Evolutionary conservation across 2,329 filamentous ascomycete species (phyloP).

Genomic region (Aspergillus ibericus): DNA sequence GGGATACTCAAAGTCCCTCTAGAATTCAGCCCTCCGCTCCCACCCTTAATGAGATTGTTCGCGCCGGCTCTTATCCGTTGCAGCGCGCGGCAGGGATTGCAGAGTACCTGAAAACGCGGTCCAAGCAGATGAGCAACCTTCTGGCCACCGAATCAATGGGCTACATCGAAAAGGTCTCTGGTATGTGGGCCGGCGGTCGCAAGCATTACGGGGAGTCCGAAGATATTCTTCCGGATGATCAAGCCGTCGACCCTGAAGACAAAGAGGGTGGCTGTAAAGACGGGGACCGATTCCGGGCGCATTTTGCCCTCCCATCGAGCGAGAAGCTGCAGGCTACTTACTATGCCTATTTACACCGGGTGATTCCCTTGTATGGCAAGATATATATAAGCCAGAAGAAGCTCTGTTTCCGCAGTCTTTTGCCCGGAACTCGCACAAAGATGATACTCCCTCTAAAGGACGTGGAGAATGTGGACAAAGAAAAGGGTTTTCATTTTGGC

Average conservation of each 20-base stretch:
- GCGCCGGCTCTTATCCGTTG: conserved; percentile 70
- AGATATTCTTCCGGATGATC: conserved; percentile 65
- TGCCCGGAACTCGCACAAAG: conserved; percentile 88
- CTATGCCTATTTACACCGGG: conserved; percentile 86
- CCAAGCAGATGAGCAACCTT: conserved; percentile 77
- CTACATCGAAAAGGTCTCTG: conserved; percentile 94
- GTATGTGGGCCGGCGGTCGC: conserved; percentile 90
- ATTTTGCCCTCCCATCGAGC: conserved; percentile 82
- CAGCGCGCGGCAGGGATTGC: conserved; percentile 82
- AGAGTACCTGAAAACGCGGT: conserved; percentile 75
- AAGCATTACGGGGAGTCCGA: conserved; percentile 82
- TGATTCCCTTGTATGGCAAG: conserved; percentile 91
- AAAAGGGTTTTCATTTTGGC: conserved; percentile 89
- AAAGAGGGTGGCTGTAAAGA: conserved; percentile 55
- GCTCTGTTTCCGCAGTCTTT: conserved; percentile 89
- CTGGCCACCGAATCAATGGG: conserved; percentile 91
- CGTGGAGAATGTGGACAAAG: conserved; percentile 89
- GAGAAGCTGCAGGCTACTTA: conserved; percentile 87
- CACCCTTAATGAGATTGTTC: conserved; percentile 59
- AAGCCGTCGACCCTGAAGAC: conserved; percentile 56
- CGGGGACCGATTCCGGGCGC: conserved; percentile 73
- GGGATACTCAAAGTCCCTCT: conserved; percentile 20
- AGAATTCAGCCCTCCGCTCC: conserved; percentile 44
- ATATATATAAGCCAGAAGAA: conserved; percentile 86
- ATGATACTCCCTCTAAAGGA: conserved; percentile 87